These are phyloP conservation scores for Spergularia marina DNA, from an alignment of 148 eudicot genomes.

Conservation along the genomic window DNA sequence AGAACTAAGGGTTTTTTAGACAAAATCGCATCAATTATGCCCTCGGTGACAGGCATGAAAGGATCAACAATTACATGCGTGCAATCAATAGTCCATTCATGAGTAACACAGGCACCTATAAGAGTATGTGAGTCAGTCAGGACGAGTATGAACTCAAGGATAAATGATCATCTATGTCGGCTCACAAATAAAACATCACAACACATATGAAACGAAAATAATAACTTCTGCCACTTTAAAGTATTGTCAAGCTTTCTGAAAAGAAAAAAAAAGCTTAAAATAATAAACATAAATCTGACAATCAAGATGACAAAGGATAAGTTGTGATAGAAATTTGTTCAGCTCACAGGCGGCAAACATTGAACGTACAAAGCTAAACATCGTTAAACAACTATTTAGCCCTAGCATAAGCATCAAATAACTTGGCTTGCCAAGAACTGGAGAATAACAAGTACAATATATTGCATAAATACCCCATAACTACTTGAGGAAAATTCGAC, in stretches of 20 bases:
- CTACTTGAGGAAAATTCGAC: too few species aligned
- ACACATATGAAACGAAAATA: neutral
- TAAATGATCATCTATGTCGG: neutral
- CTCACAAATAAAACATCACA: neutral
- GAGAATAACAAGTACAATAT: neutral
- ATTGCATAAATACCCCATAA: too few species aligned
- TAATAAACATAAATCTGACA: neutral
- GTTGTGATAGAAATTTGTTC: neutral
- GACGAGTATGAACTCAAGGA: slow-evolving; percentile 4
- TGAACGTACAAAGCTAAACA: neutral
- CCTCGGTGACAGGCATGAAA: slow-evolving; percentile 54
- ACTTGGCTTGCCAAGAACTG: neutral
- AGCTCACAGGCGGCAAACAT: neutral
- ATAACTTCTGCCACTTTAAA: neutral
- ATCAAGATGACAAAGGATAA: neutral
- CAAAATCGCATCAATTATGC: slow-evolving; percentile 64
- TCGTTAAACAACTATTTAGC: neutral
- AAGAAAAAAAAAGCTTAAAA: neutral
- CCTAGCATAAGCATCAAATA: slow-evolving; percentile 6
- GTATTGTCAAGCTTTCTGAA: neutral
- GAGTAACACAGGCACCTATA: slow-evolving; percentile 62
- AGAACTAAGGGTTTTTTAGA: slow-evolving; percentile 57
- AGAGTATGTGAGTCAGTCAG: slow-evolving; percentile 1
- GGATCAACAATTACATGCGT: slow-evolving; percentile 90
- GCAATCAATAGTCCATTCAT: slow-evolving; percentile 65